phyloP scores from a whole-genome alignment of 129 eudicot species.

The Artemisia tridentata region DNA sequence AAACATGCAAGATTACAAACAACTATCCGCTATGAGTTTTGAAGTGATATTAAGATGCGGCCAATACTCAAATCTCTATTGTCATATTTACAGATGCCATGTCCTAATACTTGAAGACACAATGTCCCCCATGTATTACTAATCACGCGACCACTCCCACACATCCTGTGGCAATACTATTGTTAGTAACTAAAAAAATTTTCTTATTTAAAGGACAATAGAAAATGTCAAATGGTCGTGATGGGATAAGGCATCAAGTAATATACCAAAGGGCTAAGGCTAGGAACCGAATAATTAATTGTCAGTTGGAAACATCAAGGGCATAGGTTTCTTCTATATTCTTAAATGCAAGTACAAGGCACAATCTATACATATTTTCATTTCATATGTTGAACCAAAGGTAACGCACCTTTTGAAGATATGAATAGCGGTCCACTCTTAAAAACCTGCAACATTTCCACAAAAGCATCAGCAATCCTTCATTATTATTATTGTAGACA shows the following conservation, averaged over 20 bases:
- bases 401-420: constrained; percentile 83
- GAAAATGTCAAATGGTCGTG: background rate
- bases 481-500: background rate
- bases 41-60: background rate
- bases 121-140: too few species aligned
- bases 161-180: background rate
- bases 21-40: background rate
- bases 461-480: background rate
- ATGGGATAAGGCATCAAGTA: background rate
- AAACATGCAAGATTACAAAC: background rate
- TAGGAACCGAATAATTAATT: background rate
- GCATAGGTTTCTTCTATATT: background rate
- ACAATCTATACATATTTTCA: constrained; percentile 15
- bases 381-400: too few species aligned
- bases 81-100: background rate
- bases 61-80: background rate
- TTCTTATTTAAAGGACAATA: background rate
- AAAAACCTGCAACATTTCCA: constrained; percentile 57
- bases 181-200: background rate
- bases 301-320: background rate
- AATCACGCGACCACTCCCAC: background rate
- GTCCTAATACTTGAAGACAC: background rate
- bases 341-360: constrained; percentile 11
- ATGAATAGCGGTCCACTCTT: constrained; percentile 95
- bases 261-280: too few species aligned